Conservation (phyloP, 2,329 filamentous ascomycete species). For the Stachybotrys elegans region DNA sequence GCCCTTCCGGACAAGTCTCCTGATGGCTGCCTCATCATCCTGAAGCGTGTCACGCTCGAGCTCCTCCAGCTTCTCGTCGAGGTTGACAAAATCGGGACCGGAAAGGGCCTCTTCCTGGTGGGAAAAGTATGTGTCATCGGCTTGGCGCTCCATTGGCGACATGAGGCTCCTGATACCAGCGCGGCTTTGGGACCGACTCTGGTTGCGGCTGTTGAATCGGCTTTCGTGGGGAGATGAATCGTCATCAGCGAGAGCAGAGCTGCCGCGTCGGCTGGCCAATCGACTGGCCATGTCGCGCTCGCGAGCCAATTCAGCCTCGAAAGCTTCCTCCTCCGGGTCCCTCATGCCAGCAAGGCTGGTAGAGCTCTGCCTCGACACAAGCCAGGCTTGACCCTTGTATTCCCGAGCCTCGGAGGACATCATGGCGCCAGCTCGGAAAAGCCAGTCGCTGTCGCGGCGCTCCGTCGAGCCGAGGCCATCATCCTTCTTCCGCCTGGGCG, state of each 20-base stretch:
- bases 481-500: slow-evolving; percentile 29
- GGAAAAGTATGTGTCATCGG: slow-evolving; percentile 40
- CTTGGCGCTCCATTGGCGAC: not conserved
- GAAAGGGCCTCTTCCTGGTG: slow-evolving; percentile 29
- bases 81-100: slow-evolving; percentile 59
- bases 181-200: slow-evolving; percentile 36
- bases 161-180: slow-evolving; percentile 15
- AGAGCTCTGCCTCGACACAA: slow-evolving; percentile 59
- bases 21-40: slow-evolving; percentile 55
- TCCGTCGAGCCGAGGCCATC: slow-evolving; percentile 26
- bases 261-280: slow-evolving; percentile 43
- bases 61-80: slow-evolving; percentile 54
- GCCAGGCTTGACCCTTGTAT: slow-evolving; percentile 65
- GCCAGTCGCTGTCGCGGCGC: slow-evolving; percentile 56
- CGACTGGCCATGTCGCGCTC: slow-evolving; percentile 45
- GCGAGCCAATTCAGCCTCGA: slow-evolving; percentile 45
- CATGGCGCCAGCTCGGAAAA: slow-evolving; percentile 57
- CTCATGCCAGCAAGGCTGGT: slow-evolving; percentile 52
- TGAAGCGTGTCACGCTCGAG: slow-evolving; percentile 44
- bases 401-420: slow-evolving; percentile 59
- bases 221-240: slow-evolving; percentile 34
- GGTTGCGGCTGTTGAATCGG: slow-evolving; percentile 42
- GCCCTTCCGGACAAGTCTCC: slow-evolving; percentile 49
- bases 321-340: slow-evolving; percentile 47
- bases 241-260: slow-evolving; percentile 32